These are phyloP conservation scores for Hirschfeldia incana DNA, from an alignment of 345 rosid species.

Conservation along the genomic window DNA sequence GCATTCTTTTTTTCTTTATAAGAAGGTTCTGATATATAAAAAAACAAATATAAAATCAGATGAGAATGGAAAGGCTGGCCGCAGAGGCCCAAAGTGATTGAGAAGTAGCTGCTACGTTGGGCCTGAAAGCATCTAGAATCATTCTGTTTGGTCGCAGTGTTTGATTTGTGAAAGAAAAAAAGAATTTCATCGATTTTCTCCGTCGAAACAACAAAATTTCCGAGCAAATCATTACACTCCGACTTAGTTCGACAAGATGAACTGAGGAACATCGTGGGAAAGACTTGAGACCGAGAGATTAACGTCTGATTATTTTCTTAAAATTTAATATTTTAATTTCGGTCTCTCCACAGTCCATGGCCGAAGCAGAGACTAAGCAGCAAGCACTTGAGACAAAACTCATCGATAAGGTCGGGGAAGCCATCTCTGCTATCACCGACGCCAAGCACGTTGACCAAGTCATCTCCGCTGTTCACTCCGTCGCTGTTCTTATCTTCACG, in stretches of 20 bases:
- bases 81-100: not conserved
- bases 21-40: too few relatives aligned
- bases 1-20: too few relatives aligned
- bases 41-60: not conserved
- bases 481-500: slow-evolving; percentile 76
- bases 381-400: slow-evolving; percentile 35
- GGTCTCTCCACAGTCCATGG: slow-evolving; percentile 25
- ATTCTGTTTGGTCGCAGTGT: not conserved
- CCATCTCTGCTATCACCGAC: slow-evolving; percentile 47
- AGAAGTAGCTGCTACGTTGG: not conserved
- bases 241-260: not conserved
- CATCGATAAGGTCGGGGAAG: slow-evolving; percentile 61
- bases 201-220: not conserved
- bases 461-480: slow-evolving; percentile 70
- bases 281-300: not conserved
- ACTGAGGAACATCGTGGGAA: too few relatives aligned
- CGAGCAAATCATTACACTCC: not conserved
- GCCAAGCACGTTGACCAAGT: slow-evolving; percentile 77
- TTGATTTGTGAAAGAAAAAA: not conserved
- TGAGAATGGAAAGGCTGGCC: not conserved
- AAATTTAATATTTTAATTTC: not conserved
- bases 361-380: slow-evolving; percentile 26
- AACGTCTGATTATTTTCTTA: not conserved
- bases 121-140: not conserved
- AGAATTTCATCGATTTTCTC: not conserved